phyloP scores from a whole-genome alignment of 305 asterid species.

The Stenogyne calaminthoides region DNA sequence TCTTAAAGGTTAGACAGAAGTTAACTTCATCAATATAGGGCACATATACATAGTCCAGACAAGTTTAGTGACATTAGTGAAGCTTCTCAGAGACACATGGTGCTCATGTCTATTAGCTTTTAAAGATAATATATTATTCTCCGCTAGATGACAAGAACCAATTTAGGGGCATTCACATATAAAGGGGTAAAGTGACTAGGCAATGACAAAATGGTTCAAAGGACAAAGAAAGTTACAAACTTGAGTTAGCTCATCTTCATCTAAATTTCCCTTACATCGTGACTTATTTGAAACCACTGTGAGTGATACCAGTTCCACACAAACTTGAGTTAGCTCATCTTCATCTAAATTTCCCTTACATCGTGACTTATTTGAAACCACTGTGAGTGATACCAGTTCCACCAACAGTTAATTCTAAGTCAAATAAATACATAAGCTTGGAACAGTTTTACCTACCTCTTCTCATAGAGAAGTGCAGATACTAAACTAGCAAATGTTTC shows the following conservation, averaged over 20 bases:
- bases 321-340: background rate
- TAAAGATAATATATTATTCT: background rate
- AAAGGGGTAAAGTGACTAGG: background rate
- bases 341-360: background rate
- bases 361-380: background rate
- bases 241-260: background rate
- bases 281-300: no score
- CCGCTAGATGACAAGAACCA: background rate
- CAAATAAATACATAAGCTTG: background rate
- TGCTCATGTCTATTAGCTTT: background rate
- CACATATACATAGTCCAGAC: no score
- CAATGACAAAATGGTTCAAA: background rate
- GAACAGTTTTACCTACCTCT: conserved; percentile 57
- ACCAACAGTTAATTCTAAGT: background rate
- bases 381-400: conserved; percentile 14
- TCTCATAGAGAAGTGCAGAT: conserved; percentile 88
- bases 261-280: background rate
- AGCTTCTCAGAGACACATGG: no score
- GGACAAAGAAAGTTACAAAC: background rate
- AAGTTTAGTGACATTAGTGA: no score
- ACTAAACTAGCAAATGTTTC: conserved; percentile 97
- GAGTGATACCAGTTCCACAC: no score
- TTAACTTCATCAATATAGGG: no score
- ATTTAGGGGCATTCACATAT: background rate
- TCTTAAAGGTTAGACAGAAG: no score